Percentiles rank a stretch among this genome's conserved stretches.
Evolutionary conservation across 2,329 filamentous ascomycete species (phyloP).

Genomic region (Verticillium nubilum): DNA sequence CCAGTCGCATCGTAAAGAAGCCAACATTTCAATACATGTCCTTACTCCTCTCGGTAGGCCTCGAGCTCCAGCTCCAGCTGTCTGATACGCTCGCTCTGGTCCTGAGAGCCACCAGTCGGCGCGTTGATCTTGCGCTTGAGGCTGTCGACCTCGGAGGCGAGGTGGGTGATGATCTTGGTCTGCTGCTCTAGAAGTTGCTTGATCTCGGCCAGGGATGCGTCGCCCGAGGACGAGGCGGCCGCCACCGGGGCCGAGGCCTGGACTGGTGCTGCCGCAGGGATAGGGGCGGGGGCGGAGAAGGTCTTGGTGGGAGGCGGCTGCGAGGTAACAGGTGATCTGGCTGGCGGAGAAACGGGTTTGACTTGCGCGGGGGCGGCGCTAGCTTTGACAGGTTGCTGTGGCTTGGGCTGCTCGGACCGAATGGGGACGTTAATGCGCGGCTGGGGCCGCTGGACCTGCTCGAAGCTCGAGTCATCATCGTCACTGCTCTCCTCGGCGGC

Average conservation of each 20-base stretch:
- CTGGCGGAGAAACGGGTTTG: conserved; percentile 22
- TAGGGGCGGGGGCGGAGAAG: conserved; percentile 9
- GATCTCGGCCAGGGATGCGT: conserved; percentile 68
- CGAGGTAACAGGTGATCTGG: conserved; percentile 18
- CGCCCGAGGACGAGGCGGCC: conserved; percentile 35
- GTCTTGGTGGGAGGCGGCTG: conserved; percentile 7
- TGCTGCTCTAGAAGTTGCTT: conserved; percentile 73
- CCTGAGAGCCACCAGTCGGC: conserved; percentile 39
- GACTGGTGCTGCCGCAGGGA: conserved; percentile 17
- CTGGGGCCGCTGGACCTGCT: conserved; percentile 73
- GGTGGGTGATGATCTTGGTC: conserved; percentile 64
- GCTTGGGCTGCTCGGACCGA: conserved; percentile 36
- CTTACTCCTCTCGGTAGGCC: conserved; percentile 37
- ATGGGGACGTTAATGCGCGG: conserved; percentile 45
- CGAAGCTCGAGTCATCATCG: conserved; percentile 75
- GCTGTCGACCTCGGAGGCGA: conserved; percentile 70
- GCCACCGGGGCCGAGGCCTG: conserved; percentile 20
- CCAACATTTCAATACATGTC: not conserved
- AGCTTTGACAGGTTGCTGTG: conserved; percentile 34
- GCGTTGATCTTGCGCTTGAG: conserved; percentile 71
- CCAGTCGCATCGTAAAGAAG: not conserved
- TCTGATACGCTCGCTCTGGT: conserved; percentile 63
- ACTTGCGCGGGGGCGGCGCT: conserved; percentile 21
- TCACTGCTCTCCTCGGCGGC: conserved; percentile 53
- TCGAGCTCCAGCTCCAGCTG: conserved; percentile 65